Base-by-base conservation (phyloP, 179 eudicot species). In the Silene vulgaris region DNA sequence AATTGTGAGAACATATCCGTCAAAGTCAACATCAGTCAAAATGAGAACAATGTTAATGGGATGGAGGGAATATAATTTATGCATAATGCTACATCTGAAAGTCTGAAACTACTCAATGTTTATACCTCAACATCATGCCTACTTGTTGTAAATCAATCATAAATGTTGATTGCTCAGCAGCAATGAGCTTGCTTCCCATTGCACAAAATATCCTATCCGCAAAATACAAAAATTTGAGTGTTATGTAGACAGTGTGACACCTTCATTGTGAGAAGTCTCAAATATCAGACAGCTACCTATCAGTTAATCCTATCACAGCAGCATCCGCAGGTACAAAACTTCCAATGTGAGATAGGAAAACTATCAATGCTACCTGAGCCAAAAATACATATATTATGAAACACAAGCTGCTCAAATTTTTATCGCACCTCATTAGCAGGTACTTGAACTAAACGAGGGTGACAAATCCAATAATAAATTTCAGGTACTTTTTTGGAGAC, bases 91-190 rank as follows among this genome's bases (percentile, higher is more conserved):
- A 23, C 26, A 23, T 23, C 26, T 23, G 14, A 5, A 52, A 9
- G 17, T 59, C 26, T 69, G 26, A 52, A 48, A 62, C 32, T 74
- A 20, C 16, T 23, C 30, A 52, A 14, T 28, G 52, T 60, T 61
- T 23, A 69, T 88, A 90, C 99, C 99, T 95, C 82, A 95, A 85
- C 99, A 95, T 95, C 89, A 89, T 85, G 68, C 97, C 97, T 40
- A 95, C 97, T 87, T 95, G 99, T 80, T 89, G 97, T 67, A 95
- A 89, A 80, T 95, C 99, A 84, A 95, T 89, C 99, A 95, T 95
- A 78, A 95, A 95, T 79, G 99, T 92, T 65, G 97, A 95, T 69
- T 95, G 95, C 79, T 95, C 97, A 79, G 97, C 95, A 76, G 90
- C 87, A 92, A 89, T 88, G 78, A 84, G 82, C 86, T 90, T 95